Conservation (phyloP, 2,329 filamentous ascomycete genomes). For the Coniella vitis region DNA sequence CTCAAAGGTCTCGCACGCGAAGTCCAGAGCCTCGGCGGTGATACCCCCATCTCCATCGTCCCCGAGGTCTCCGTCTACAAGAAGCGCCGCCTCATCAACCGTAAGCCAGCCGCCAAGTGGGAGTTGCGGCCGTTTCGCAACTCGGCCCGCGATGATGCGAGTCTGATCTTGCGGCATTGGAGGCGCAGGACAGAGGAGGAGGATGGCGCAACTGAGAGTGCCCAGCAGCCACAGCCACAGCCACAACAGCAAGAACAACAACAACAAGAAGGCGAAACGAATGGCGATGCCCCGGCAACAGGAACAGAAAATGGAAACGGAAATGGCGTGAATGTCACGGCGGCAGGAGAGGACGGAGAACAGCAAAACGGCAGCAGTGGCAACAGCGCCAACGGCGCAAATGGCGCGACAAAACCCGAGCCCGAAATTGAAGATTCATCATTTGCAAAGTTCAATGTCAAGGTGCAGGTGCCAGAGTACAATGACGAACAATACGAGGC, state of each 20-base stretch:
- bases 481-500: conserved; percentile 80
- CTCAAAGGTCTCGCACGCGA: conserved; percentile 59
- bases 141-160: conserved; percentile 62
- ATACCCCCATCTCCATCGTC: conserved; percentile 61
- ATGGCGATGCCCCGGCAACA: too few relatives aligned
- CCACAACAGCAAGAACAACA: too few relatives aligned
- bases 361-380: background rate
- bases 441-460: conserved; percentile 85
- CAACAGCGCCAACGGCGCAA: too few relatives aligned
- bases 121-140: conserved; percentile 67
- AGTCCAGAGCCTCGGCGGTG: conserved; percentile 58
- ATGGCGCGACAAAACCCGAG: conserved; percentile 22
- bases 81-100: conserved; percentile 47
- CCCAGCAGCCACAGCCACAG: too few relatives aligned
- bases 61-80: conserved; percentile 54
- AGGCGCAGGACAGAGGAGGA: conserved; percentile 51
- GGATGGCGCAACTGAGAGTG: conserved; percentile 27
- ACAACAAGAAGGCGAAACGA: too few relatives aligned
- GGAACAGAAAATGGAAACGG: conserved; percentile 12
- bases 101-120: conserved; percentile 56
- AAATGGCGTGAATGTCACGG: conserved; percentile 26
- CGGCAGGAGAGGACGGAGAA: conserved; percentile 6
- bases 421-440: conserved; percentile 46
- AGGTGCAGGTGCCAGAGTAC: conserved; percentile 72
- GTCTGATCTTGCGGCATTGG: conserved; percentile 73